Percentiles rank a stretch among this genome's conserved stretches.
These are phyloP conservation scores for Melanopsichium pennsylvanicum DNA, from an alignment of 1,284 basidiomycete species.

Conservation along the genomic window DNA sequence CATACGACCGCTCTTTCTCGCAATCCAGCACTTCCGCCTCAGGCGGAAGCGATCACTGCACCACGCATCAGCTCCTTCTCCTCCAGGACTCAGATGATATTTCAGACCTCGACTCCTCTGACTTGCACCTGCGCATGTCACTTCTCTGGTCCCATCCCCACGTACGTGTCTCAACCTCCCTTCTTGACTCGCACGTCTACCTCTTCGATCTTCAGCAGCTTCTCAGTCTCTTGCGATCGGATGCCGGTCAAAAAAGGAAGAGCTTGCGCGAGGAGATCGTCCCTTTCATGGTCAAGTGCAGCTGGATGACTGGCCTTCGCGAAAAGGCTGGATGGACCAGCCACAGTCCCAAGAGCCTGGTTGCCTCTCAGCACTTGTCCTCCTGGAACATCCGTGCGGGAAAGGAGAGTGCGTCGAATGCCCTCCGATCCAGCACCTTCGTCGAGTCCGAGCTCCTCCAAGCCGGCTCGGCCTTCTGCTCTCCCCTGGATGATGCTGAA, in stretches of 20 bases:
- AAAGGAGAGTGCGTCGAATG: conserved; percentile 11
- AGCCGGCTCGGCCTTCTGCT: conserved; percentile 20
- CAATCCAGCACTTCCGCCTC: conserved; percentile 26
- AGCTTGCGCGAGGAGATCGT: conserved; percentile 59
- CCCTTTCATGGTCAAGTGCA: conserved; percentile 59
- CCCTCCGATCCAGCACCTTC: conserved; percentile 33
- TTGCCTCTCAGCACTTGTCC: conserved; percentile 3
- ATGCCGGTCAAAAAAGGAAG: conserved; percentile 54
- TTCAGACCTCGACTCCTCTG: conserved; percentile 49
- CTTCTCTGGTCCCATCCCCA: conserved; percentile 54
- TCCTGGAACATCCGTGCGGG: conserved; percentile 14
- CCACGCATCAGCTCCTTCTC: conserved; percentile 46
- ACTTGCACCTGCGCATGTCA: conserved; percentile 57
- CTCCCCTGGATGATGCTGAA: conserved; percentile 11
- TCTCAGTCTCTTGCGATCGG: conserved; percentile 44
- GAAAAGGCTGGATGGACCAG: conserved; percentile 58
- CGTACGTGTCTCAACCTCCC: conserved; percentile 50
- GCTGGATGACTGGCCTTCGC: conserved; percentile 57
- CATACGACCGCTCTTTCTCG: conserved; percentile 33
- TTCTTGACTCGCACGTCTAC: conserved; percentile 62
- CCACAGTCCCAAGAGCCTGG: conserved; percentile 1
- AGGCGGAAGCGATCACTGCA: conserved; percentile 15
- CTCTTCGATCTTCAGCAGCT: conserved; percentile 52
- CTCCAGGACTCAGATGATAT: conserved; percentile 56
- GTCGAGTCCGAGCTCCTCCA: conserved; percentile 35